Conservation (phyloP, 2,329 filamentous ascomycete species). For the Colletotrichum noveboracense region DNA sequence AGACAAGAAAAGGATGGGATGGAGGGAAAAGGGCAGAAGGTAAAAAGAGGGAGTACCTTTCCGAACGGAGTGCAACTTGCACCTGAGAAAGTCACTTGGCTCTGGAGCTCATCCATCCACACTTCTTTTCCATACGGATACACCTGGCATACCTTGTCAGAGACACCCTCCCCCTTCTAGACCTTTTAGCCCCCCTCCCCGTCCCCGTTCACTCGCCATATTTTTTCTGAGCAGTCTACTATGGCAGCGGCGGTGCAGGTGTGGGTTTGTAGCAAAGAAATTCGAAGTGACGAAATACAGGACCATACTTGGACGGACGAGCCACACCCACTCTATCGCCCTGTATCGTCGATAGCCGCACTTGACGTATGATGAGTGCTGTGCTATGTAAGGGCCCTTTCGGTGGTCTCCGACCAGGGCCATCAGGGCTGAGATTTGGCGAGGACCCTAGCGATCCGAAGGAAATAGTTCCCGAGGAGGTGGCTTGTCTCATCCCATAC, state of each 20-base stretch:
- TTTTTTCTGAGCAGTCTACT: not conserved
- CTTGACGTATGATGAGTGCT: constrained; percentile 2
- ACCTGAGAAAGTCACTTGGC: not conserved
- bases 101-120: not conserved
- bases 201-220: not conserved
- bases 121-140: constrained; percentile 6
- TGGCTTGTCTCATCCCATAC: constrained; percentile 42
- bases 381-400: not conserved
- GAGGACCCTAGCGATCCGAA: constrained; percentile 20
- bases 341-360: constrained; percentile 13
- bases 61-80: not conserved
- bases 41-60: not conserved
- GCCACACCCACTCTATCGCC: constrained; percentile 3
- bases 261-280: constrained; percentile 22
- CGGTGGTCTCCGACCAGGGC: constrained; percentile 17
- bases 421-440: constrained; percentile 20
- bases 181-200: not conserved
- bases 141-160: constrained; percentile 7
- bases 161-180: constrained; percentile 10
- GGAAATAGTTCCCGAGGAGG: constrained; percentile 32
- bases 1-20: constrained; percentile 7
- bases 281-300: constrained; percentile 14
- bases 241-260: constrained; percentile 13
- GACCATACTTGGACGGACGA: not conserved
- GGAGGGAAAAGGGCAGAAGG: constrained; percentile 5